Evolutionary conservation across 331 rosid species (phyloP).

Genomic region (Phaseolus coccineus): DNA sequence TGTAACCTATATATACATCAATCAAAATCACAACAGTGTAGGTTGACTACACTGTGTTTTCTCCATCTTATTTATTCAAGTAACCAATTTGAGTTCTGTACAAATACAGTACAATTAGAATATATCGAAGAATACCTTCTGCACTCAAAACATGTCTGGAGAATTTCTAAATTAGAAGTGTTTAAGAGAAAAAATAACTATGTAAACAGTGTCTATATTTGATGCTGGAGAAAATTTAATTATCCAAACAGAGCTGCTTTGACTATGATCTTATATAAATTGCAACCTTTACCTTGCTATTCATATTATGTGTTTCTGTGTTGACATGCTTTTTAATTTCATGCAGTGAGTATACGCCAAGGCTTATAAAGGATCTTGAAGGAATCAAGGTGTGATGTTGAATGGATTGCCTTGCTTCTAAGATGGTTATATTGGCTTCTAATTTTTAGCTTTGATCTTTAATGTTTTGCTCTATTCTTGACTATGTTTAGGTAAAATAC

Average conservation of each 20-base stretch:
- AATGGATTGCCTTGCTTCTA: conserved; percentile 26
- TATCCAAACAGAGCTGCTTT: conserved; percentile 16
- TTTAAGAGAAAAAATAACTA: neutral
- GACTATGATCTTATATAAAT: neutral
- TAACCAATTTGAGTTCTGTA: neutral
- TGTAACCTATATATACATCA: too few species aligned
- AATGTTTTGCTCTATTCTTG: conserved; percentile 35
- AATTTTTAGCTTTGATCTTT: conserved; percentile 12
- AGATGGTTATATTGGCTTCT: conserved; percentile 42
- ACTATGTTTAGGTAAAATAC: conserved; percentile 62
- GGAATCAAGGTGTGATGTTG: conserved; percentile 76
- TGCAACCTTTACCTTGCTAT: conserved; percentile 21
- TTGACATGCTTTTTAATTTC: conserved; percentile 17
- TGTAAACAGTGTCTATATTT: conserved; percentile 1
- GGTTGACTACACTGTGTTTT: too few species aligned
- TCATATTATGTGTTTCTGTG: conserved; percentile 19
- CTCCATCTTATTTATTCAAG: too few species aligned
- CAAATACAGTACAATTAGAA: neutral
- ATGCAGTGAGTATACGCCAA: conserved; percentile 64
- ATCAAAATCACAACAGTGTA: too few species aligned
- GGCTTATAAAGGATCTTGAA: conserved; percentile 76
- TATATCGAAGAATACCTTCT: neutral
- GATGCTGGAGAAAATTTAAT: neutral
- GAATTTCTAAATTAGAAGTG: conserved; percentile 1
- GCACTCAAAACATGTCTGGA: neutral